A percentile compares a stretch with the other conserved stretches of the same genome.
Evolutionary conservation across 176 grass and related monocot species (phyloP).

Genomic region (Avena insularis): DNA sequence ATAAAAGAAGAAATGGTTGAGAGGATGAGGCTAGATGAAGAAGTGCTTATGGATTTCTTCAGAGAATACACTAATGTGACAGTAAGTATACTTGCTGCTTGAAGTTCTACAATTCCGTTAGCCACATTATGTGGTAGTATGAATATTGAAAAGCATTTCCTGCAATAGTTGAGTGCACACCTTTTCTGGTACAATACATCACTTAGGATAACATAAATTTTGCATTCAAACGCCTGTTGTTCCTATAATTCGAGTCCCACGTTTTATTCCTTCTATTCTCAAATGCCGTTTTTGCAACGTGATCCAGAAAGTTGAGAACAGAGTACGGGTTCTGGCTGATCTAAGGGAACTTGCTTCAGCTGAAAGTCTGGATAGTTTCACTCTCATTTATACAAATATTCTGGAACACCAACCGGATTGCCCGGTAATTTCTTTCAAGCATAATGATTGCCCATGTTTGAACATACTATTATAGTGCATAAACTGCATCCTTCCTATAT

Average conservation of each 20-base stretch:
- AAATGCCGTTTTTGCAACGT: conserved; percentile 31
- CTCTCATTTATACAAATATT: conserved; percentile 97
- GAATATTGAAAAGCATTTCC: conserved; percentile 20
- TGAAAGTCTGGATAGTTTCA: conserved; percentile 97
- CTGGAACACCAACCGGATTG: conserved; percentile 99
- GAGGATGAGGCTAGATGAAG: conserved; percentile 97
- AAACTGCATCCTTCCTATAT: not conserved
- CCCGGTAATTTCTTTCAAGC: conserved; percentile 67
- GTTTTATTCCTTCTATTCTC: conserved; percentile 16
- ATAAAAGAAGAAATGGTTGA: conserved; percentile 90
- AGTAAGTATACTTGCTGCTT: conserved; percentile 64
- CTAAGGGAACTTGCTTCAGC: conserved; percentile 97
- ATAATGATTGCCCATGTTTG: conserved; percentile 16
- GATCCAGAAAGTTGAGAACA: conserved; percentile 96
- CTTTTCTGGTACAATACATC: conserved; percentile 33
- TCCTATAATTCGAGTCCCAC: not conserved
- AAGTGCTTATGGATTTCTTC: conserved; percentile 98
- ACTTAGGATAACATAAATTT: conserved; percentile 19
- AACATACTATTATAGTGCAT: conserved; percentile 16
- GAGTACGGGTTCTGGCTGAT: conserved; percentile 93
- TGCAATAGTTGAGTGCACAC: conserved; percentile 3
- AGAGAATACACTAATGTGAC: conserved; percentile 85
- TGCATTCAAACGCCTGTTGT: not conserved
- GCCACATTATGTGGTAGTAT: conserved; percentile 1
- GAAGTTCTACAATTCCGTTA: conserved; percentile 34